Base-by-base conservation (phyloP, 768 basidiomycete species). In the Chalciporus piperatus region DNA sequence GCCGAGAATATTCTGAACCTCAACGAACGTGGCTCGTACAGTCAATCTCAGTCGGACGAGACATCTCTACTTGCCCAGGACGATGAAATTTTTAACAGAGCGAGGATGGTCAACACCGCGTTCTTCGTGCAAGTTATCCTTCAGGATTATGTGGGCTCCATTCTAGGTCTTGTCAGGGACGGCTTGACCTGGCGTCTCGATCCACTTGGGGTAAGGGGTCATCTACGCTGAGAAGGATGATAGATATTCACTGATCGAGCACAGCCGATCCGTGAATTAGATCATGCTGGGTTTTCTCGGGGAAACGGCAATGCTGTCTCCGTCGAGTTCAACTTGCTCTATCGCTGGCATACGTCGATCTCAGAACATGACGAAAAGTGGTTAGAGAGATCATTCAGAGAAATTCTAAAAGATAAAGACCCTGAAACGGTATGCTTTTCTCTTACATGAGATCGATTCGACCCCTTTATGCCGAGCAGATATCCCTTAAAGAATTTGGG, bases 251-350 rank as follows among this genome's bases (percentile, higher is more conserved):
- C 41, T 14, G 12, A 32, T 13, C 38, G 50, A 51, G 4, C 35
- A n/a, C 52, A 86, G 84, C 52, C 70, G 10, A 77, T 77, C 52
- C 77, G 87, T 41, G 76, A 77, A 23, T 10, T 60, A 1, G 60
- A 73, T 52, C 86, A 88, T 55, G 70, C 72, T 1, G 65, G 87
- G 49, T 70, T 77, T 13, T 79, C 82, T 33, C 77, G 82, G 10
- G 90, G 89, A 33, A 72, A 83, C 63, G 90, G 90, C 45, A 92
- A 92, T 60, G 82, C 80, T 33, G 80, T 82, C 51, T 88, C 89
- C 0, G 63, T 89, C 30, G 90, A 92, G 68, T 91, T 92, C 73
- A 90, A 77, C 59, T 57, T 79, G 20, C 62, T 78, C 16, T 77
- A 79, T 57, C 73, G 65, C 38, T 89, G 87, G 87, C 87, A 89